Evolutionary conservation across 805 yeast species (phyloP), one percentile per base, ranked within the genome.

Genomic region (Hanseniaspora occidentalis): DNA sequence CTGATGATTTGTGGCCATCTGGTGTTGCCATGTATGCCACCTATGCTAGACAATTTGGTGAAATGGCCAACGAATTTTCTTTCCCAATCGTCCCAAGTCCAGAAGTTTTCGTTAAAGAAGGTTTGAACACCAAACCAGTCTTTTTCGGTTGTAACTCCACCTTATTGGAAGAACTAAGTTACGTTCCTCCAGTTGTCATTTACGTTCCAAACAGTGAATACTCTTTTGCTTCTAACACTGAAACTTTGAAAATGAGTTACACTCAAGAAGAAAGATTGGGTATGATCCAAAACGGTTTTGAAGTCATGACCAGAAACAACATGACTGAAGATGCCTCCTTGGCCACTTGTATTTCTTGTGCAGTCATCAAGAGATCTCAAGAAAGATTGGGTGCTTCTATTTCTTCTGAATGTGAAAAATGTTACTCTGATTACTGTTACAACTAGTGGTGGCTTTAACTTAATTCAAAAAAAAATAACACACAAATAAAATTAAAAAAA

Each of bases 11-110:
- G 31, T 81, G 85, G 84, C 89, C 92, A 18, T 69, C 71, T 50
- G 89, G 88, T 39, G 49, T 75, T 2, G 70, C 86, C 1, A 52
- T 82, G 46, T 72, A 67, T 23, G 54, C 57, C 31, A 72, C 83
- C 6, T 79, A 69, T 51, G 63, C 65, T 45, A 68, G 86, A 49
- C 85, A 79, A 60, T 77, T 75, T 45, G 53, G 49, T 34, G 13
- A 49, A 6, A 75, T 49, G 41, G 79, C 77, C 21, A 66, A 70
- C 48, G 73, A 74, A 39, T 73, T 82, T 24, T 64, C 79, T 3
- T 82, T 81, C 69, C 95, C 95, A 9, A 75, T 81, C 49, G 89
- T 84, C 41, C 95, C 95, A 10, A 88, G 76, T 54, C 60, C 55
- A 26, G 60, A 68, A 37, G 71, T 86, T 1, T 81, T 84, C 56